Evolutionary conservation across 2,329 filamentous ascomycete genomes (phyloP).

Genomic region (Leptoxyphium fumago): DNA sequence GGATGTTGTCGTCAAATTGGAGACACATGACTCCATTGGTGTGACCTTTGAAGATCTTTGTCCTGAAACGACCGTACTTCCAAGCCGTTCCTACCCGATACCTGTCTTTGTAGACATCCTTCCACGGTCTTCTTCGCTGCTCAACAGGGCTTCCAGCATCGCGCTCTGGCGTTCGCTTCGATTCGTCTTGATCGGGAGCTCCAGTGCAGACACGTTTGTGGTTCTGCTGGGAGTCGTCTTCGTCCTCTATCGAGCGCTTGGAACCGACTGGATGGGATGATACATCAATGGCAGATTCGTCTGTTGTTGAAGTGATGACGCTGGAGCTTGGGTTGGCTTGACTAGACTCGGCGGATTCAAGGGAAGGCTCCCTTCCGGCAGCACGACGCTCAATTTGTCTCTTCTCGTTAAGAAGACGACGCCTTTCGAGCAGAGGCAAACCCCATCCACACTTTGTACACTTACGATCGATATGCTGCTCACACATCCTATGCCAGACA

Average conservation of each 20-base stretch:
- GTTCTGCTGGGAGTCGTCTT: constrained; percentile 1
- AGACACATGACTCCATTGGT: constrained; percentile 73
- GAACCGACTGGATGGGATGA: neutral
- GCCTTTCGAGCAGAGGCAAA: constrained; percentile 74
- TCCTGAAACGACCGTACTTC: constrained; percentile 83
- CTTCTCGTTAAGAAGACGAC: constrained; percentile 74
- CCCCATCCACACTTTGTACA: constrained; percentile 96
- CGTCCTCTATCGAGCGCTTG: neutral
- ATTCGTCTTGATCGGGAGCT: constrained; percentile 14
- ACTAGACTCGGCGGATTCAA: constrained; percentile 22
- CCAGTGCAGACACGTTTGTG: constrained; percentile 22
- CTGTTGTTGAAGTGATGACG: constrained; percentile 31
- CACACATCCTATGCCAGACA: constrained; percentile 97
- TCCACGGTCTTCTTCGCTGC: constrained; percentile 59
- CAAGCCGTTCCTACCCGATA: constrained; percentile 96
- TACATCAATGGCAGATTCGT: constrained; percentile 12
- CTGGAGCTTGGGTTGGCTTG: constrained; percentile 17
- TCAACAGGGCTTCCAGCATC: constrained; percentile 32
- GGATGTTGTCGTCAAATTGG: constrained; percentile 73
- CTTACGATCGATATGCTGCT: constrained; percentile 88
- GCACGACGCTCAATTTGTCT: constrained; percentile 63
- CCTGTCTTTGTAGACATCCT: constrained; percentile 88
- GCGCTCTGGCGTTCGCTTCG: constrained; percentile 4
- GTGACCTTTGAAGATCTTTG: constrained; percentile 73
- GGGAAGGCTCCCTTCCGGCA: constrained; percentile 29